phyloP scores from a whole-genome alignment of 371 early-diverging fungal species.

The Rhizomucor miehei region DNA sequence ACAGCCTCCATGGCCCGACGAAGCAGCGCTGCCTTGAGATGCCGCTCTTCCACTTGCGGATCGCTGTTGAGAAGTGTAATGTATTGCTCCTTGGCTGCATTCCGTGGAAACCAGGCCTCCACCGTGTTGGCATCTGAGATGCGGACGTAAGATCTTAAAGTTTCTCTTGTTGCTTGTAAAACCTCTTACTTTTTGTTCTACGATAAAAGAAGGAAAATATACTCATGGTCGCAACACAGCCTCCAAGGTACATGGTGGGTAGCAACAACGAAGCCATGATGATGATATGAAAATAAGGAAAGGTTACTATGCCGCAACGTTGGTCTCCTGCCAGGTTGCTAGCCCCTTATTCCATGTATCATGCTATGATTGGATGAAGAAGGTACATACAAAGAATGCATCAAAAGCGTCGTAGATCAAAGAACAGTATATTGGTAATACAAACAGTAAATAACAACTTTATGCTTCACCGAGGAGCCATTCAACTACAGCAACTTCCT shows the following conservation, averaged over 20 bases:
- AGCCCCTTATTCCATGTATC: too few relatives aligned
- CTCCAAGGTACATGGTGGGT: slow-evolving; percentile 58
- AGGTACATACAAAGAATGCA: too few relatives aligned
- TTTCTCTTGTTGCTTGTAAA: not conserved
- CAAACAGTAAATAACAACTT: not conserved
- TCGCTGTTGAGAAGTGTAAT: slow-evolving; percentile 65
- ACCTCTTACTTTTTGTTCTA: slow-evolving; percentile 31
- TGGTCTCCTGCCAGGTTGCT: too few relatives aligned
- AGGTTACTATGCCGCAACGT: too few relatives aligned
- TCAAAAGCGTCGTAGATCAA: too few relatives aligned
- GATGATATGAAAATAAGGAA: slow-evolving; percentile 6
- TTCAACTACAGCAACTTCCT: slow-evolving; percentile 24
- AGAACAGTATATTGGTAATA: too few relatives aligned
- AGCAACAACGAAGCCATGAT: slow-evolving; percentile 46
- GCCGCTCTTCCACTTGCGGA: slow-evolving; percentile 55
- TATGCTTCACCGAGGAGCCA: slow-evolving; percentile 25
- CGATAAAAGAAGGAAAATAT: slow-evolving; percentile 57
- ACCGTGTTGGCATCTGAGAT: slow-evolving; percentile 23
- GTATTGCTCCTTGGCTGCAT: slow-evolving; percentile 68
- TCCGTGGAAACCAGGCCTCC: slow-evolving; percentile 72
- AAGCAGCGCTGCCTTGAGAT: slow-evolving; percentile 76
- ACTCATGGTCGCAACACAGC: slow-evolving; percentile 63
- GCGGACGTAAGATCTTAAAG: not conserved
- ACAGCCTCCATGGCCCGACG: slow-evolving; percentile 87
- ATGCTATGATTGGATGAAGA: too few relatives aligned